These are phyloP conservation scores for Dactylonectria macrodidyma DNA, from an alignment of 2,329 filamentous ascomycete genomes.

Conservation along the genomic window DNA sequence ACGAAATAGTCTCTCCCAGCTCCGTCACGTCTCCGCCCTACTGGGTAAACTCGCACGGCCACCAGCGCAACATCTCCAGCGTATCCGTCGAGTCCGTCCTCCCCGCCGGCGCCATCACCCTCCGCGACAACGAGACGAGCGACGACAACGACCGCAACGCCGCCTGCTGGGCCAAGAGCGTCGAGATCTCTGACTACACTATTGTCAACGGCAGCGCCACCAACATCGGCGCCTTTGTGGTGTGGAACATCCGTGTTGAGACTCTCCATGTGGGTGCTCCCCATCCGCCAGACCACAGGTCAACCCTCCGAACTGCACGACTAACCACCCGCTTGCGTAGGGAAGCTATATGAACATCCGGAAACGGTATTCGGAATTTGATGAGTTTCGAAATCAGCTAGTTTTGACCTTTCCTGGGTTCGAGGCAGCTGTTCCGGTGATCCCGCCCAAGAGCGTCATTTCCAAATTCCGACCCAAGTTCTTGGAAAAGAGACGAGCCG, in stretches of 20 bases:
- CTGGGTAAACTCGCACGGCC: constrained; percentile 56
- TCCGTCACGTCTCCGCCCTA: constrained; percentile 61
- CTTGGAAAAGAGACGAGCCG: constrained; percentile 85
- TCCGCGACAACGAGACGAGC: constrained; percentile 74
- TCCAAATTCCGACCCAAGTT: constrained; percentile 89
- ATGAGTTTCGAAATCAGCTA: constrained; percentile 82
- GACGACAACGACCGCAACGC: constrained; percentile 66
- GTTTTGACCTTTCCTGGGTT: constrained; percentile 87
- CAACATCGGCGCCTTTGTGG: constrained; percentile 88
- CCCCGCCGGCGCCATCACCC: constrained; percentile 69
- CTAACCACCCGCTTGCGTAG: constrained; percentile 54
- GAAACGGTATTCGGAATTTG: constrained; percentile 93
- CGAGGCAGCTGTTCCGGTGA: constrained; percentile 85
- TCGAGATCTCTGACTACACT: constrained; percentile 71
- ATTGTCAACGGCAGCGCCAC: constrained; percentile 70
- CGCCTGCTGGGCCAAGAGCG: constrained; percentile 76
- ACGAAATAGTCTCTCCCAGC: constrained; percentile 42
- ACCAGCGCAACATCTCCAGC: constrained; percentile 58
- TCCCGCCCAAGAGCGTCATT: constrained; percentile 93
- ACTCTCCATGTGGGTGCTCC: constrained; percentile 77
- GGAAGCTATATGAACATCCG: constrained; percentile 74
- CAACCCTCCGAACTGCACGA: neutral
- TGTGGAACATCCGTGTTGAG: constrained; percentile 92
- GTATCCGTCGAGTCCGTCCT: constrained; percentile 65
- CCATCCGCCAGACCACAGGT: too few species aligned